Conservation (phyloP, 345 rosid genomes). For the Camelina hispida region DNA sequence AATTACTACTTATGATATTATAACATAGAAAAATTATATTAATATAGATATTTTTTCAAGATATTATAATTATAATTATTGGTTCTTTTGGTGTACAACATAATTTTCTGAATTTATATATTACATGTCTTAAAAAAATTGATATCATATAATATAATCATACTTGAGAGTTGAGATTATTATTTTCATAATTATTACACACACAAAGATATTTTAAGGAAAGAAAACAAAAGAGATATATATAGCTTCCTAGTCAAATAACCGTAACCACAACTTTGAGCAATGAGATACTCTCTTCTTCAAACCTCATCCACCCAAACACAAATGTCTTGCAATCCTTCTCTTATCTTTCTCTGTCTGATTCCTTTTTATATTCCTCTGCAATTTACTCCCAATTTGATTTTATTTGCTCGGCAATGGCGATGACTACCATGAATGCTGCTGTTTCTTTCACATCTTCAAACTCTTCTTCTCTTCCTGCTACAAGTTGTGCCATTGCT, state of each 20-base stretch:
- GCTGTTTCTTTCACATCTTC: slow-evolving; percentile 79
- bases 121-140: not conserved
- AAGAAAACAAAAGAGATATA: slow-evolving; percentile 22
- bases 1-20: too few species aligned
- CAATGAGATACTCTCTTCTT: slow-evolving; percentile 39
- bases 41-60: too few species aligned
- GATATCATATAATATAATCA: not conserved
- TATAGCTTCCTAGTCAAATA: slow-evolving; percentile 26
- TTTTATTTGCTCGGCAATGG: slow-evolving; percentile 52
- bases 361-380: slow-evolving; percentile 34
- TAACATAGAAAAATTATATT: too few species aligned
- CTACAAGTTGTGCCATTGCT: slow-evolving; percentile 56
- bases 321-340: slow-evolving; percentile 37
- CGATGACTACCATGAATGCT: slow-evolving; percentile 69
- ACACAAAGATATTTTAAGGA: slow-evolving; percentile 12
- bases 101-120: too few species aligned
- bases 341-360: slow-evolving; percentile 43
- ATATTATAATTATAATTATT: too few species aligned
- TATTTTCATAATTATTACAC: not conserved
- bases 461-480: slow-evolving; percentile 60
- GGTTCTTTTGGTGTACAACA: too few species aligned
- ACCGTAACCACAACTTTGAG: slow-evolving; percentile 45
- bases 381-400: slow-evolving; percentile 3
- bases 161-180: not conserved
- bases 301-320: slow-evolving; percentile 47